Percentiles rank a stretch among this genome's conserved stretches.
phyloP scores from a whole-genome alignment of 306 rosid species.

The Prunus davidiana region DNA sequence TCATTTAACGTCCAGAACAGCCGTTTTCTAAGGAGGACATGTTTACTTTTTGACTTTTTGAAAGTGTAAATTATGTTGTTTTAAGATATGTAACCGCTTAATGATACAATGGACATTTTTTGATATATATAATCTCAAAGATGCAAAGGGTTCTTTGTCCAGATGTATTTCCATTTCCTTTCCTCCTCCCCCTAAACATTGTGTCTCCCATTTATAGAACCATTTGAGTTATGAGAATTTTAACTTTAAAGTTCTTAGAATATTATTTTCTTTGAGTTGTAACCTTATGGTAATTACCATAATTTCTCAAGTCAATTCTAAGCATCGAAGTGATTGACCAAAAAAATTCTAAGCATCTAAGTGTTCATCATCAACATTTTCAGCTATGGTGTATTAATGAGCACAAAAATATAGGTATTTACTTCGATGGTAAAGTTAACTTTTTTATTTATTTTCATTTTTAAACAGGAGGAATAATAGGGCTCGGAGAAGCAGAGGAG shows the following conservation, averaged over 20 bases:
- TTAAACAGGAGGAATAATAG: conserved; percentile 86
- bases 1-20: background rate
- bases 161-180: background rate
- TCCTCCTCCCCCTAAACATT: background rate
- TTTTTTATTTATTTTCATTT: background rate
- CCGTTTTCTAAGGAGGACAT: background rate
- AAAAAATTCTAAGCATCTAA: background rate
- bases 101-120: background rate
- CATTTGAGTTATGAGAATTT: background rate
- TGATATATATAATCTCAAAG: background rate
- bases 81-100: background rate
- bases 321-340: no score
- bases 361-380: background rate
- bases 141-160: background rate
- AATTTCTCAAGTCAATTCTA: background rate
- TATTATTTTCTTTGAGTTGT: background rate
- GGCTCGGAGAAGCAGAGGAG: conserved; percentile 95
- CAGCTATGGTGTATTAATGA: background rate
- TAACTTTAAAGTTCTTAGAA: background rate
- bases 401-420: background rate
- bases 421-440: background rate
- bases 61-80: background rate
- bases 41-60: background rate
- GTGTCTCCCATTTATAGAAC: background rate
- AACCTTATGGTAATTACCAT: background rate